Conservation (phyloP, 2,329 filamentous ascomycete species). For the Escovopsis weberi region DNA sequence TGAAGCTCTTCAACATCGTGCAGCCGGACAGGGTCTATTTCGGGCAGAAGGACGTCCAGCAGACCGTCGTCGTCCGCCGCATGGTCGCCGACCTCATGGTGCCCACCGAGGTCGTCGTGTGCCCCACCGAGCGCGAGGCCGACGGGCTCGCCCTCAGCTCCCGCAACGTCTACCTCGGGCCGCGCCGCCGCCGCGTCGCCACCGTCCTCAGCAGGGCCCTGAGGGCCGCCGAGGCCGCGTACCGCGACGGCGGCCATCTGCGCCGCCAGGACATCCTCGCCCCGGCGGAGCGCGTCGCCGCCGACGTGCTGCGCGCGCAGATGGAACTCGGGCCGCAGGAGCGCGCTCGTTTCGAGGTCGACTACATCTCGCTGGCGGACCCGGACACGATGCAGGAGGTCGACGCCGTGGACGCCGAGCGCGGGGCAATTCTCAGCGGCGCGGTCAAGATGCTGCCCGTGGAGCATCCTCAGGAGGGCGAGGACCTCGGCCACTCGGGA, state of each 20-base stretch:
- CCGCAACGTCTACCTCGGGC: conserved; percentile 82
- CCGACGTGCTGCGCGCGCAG: conserved; percentile 44
- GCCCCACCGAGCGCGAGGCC: conserved; percentile 57
- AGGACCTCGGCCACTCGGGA: conserved; percentile 60
- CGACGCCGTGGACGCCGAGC: conserved; percentile 49
- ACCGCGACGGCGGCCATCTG: conserved; percentile 27
- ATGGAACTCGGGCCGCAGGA: conserved; percentile 40
- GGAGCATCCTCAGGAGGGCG: conserved; percentile 51
- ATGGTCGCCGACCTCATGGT: conserved; percentile 83
- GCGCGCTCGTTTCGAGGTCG: conserved; percentile 63
- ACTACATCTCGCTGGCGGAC: conserved; percentile 86
- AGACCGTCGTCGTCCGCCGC: conserved; percentile 76
- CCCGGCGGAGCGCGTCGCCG: conserved; percentile 49
- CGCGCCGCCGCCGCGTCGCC: conserved; percentile 55
- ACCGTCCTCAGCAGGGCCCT: conserved; percentile 59
- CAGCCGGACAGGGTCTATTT: conserved; percentile 67
- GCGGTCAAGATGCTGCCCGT: conserved; percentile 82
- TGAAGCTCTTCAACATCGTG: conserved; percentile 48
- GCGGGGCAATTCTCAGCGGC: conserved; percentile 74
- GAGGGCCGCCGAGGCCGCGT: conserved; percentile 53
- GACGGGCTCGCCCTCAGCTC: conserved; percentile 88
- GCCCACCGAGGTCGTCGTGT: conserved; percentile 58
- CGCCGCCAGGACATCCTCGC: conserved; percentile 55
- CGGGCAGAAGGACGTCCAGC: conserved; percentile 95
- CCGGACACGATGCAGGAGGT: conserved; percentile 72